Base-by-base conservation (phyloP, 352 stramenopile genomes). In the Blastocystis sp. region DNA sequence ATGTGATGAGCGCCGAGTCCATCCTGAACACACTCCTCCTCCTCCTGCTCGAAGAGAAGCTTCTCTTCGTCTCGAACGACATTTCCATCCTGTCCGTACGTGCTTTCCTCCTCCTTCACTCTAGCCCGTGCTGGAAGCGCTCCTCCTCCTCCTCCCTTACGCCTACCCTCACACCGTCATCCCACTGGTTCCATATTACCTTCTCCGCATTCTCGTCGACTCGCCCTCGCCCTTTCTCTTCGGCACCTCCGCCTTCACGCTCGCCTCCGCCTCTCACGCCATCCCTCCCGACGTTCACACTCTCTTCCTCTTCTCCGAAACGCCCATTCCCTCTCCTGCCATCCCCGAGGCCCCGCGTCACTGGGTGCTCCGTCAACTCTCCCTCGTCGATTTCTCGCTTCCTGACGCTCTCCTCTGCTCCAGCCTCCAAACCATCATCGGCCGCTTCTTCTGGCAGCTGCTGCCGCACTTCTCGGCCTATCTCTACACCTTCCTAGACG, bases 161-260 rank as follows among this genome's bases (percentile, higher is more conserved):
- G 38, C 45, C 3, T 84, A 53, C 53, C 45, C 52, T 2, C 74
- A 84, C 66, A 23, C 45, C 23, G 43, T 67, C 56, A 84, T 84
- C 66, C 74, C 74, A 56, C 11, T 69, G 0, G 34, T 84, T 17
- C 74, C 74, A 23, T 70, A 41, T 3, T 84, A 84, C 66, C 56
- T 84, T 19, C 60, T 84, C 11, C 21, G 14, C 11, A 28, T 84
- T 21, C 53, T 84, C 21, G 66, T 84, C 0, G 74, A 84, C 19
- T 40, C 74, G 40, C 74, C 74, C 2, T 84, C 74, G 23, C 74
- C 74, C 19, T 84, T 84, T 28, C 34, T 84, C 10, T 84, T 84
- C 45, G 74, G 74, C 3, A 84, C 74, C 23, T 70, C 52, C n/a
- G 10, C 23, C n/a, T 48, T 14, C 14, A 45, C 74, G 1, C 69